Conservation (phyloP, 176 grass and related monocot species). For the Cenchrus fungigraminus region DNA sequence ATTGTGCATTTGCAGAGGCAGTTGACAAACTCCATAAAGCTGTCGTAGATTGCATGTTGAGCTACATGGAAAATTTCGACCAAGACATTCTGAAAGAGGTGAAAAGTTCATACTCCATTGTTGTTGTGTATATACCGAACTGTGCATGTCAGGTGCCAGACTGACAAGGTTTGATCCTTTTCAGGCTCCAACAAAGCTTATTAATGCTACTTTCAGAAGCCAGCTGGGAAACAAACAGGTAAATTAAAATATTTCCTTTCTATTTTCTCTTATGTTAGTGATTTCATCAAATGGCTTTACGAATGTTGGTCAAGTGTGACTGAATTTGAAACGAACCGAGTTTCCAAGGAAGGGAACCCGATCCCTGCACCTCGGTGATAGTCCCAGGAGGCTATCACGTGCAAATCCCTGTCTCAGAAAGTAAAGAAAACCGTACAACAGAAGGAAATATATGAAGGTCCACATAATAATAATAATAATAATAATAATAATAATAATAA, state of each 20-base stretch:
- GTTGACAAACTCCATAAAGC: slow-evolving; percentile 65
- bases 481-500: too few relatives aligned
- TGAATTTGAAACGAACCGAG: too few relatives aligned
- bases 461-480: too few relatives aligned
- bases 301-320: too few relatives aligned
- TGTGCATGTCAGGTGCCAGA: neutral
- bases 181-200: slow-evolving; percentile 67
- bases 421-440: too few relatives aligned
- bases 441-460: too few relatives aligned
- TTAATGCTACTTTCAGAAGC: slow-evolving; percentile 64
- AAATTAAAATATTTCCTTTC: slow-evolving; percentile 14
- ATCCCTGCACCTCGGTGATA: too few relatives aligned
- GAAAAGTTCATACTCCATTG: neutral
- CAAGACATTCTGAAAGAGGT: slow-evolving; percentile 57
- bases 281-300: neutral
- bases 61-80: slow-evolving; percentile 77
- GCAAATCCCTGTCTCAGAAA: too few relatives aligned
- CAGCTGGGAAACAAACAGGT: slow-evolving; percentile 69
- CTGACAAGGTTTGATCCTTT: slow-evolving; percentile 3
- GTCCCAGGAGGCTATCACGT: too few relatives aligned
- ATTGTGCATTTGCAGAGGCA: slow-evolving; percentile 63
- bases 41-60: slow-evolving; percentile 67
- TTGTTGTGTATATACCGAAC: neutral
- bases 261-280: neutral
- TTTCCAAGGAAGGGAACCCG: too few relatives aligned